Base-by-base conservation (phyloP, 1,284 basidiomycete genomes). In the Apiotrichum laibachii region DNA sequence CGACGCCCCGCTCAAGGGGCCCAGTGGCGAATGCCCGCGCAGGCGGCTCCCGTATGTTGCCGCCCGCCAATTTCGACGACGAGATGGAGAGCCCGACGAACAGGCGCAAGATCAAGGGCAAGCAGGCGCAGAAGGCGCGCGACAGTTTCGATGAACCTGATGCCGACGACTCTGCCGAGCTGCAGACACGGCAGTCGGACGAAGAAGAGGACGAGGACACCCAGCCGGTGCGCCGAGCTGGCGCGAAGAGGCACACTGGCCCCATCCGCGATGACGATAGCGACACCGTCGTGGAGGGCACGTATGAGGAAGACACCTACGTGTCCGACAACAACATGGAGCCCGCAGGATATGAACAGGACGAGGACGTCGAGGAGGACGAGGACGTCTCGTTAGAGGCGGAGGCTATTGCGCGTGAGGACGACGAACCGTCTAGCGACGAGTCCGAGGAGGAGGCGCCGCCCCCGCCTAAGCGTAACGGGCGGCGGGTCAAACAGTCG, bases 1-100 rank as follows among this genome's bases (percentile, higher is more conserved):
- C 70, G 7, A 65, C 62, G 8, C 69, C 65, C 3, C 57, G 39
- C 33, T 40, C n/a, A 13, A 42, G n/a, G 46, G 18, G 26, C 37
- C 11, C 37, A 6, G 15, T 10, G 37, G 4, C 37, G 15, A 37
- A 37, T 37, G 37, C 12, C 2, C 11, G 37, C 37, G 37, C 37
- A 13, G 33, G 31, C 11, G 2, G 31, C 31, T 33, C 21, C 10
- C 26, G 22, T 15, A 7, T 48, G 6, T 31, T 48, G 6, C 46
- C 46, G 22, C 40, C 40, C 13, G 50, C 39, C 12, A 37, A 18
- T 5, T 15, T 53, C n/a, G 35, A 53, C 19, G 34, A 46, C 19
- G 42, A 31, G 4, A 40, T 39, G 21, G 50, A 50, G n/a, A 45
- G 45, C 44, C n/a, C 31, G 19, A 50, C 34, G 15, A 11, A 76